These are phyloP conservation scores for Hanseniaspora pseudoguilliermondii DNA, from an alignment of 805 yeast genomes.

Conservation along the genomic window DNA sequence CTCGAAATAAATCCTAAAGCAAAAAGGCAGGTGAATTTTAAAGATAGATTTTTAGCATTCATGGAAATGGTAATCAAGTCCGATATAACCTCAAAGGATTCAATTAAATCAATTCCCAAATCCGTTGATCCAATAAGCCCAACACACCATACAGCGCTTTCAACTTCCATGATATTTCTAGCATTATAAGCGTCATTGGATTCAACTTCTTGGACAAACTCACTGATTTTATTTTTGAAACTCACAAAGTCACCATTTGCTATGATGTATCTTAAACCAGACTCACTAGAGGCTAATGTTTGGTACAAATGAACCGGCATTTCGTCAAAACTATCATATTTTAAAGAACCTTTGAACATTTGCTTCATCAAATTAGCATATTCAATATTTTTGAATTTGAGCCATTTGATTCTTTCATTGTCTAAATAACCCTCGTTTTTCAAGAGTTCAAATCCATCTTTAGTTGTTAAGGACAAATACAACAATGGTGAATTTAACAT, in stretches of 20 bases:
- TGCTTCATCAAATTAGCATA: constrained; percentile 40
- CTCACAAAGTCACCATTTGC: constrained; percentile 36
- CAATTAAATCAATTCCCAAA: constrained; percentile 51
- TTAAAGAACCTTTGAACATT: neutral
- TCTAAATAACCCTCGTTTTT: constrained; percentile 47
- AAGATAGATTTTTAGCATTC: constrained; percentile 39
- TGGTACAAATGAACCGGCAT: constrained; percentile 65
- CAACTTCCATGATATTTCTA: constrained; percentile 38
- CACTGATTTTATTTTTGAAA: constrained; percentile 28
- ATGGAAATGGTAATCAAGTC: constrained; percentile 42
- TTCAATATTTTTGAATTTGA: constrained; percentile 32
- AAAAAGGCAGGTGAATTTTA: constrained; percentile 67
- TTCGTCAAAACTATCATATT: constrained; percentile 14
- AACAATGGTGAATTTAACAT: constrained; percentile 45
- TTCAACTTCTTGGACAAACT: constrained; percentile 22
- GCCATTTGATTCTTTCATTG: constrained; percentile 58
- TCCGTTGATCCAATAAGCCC: constrained; percentile 70
- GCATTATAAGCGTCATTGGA: constrained; percentile 17
- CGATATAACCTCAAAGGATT: constrained; percentile 38
- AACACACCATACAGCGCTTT: constrained; percentile 74
- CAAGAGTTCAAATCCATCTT: constrained; percentile 58
- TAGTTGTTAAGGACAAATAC: constrained; percentile 48
- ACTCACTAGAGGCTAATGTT: constrained; percentile 64
- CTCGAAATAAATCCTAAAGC: constrained; percentile 61
- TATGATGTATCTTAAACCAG: constrained; percentile 55